A percentile compares a stretch with the other conserved stretches of the same genome.
These are phyloP conservation scores for Rhododendron kiyosumense DNA, from an alignment of 148 eudicot species.

Conservation along the genomic window DNA sequence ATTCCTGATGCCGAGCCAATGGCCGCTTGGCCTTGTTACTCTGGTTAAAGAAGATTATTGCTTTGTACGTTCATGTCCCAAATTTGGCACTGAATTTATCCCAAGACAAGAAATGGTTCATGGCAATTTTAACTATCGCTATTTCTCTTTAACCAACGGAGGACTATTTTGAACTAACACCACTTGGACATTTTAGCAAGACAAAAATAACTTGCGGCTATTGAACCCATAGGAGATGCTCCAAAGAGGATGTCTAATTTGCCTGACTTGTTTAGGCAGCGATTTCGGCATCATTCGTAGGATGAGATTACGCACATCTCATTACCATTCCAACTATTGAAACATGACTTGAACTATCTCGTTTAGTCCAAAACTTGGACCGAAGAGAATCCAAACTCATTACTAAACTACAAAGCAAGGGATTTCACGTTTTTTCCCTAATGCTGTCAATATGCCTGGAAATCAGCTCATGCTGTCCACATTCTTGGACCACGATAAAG, in stretches of 20 bases:
- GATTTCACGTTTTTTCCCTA: too few relatives aligned
- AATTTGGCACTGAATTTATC: neutral
- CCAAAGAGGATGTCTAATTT: neutral
- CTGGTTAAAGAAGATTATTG: neutral
- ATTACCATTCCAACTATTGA: neutral
- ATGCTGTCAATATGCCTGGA: neutral
- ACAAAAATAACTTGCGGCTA: too few relatives aligned
- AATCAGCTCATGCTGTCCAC: neutral
- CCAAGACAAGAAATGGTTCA: neutral
- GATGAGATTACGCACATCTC: neutral
- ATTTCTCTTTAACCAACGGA: neutral
- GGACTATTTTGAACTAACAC: neutral
- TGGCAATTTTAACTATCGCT: neutral
- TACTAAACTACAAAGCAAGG: too few relatives aligned
- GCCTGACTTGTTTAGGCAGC: neutral
- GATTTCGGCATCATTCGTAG: neutral
- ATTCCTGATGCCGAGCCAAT: too few relatives aligned
- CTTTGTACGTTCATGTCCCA: neutral
- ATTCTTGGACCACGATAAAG: neutral
- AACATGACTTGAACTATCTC: neutral
- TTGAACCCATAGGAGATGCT: neutral
- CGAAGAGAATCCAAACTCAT: too few relatives aligned
- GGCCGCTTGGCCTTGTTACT: neutral
- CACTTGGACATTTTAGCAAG: neutral
- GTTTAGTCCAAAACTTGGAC: too few relatives aligned